These are phyloP conservation scores for Suillus sp. DNA, from an alignment of 768 basidiomycete species.

Conservation along the genomic window DNA sequence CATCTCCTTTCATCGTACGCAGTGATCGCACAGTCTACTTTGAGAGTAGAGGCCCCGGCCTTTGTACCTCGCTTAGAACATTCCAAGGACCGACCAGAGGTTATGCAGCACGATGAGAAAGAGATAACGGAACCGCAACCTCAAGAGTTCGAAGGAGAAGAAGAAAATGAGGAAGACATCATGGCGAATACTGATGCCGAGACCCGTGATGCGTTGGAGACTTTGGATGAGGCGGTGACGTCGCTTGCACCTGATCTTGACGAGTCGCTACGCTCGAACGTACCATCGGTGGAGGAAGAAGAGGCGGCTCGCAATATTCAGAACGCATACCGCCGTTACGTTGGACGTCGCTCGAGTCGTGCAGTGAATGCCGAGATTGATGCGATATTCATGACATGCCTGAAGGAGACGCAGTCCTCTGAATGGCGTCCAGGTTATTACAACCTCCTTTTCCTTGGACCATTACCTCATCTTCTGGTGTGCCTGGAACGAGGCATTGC, in stretches of 20 bases:
- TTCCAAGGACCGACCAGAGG: background rate
- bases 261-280: conserved; percentile 22
- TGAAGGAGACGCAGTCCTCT: conserved; percentile 28
- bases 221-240: conserved; percentile 12
- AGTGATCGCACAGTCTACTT: conserved; percentile 18
- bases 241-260: conserved; percentile 14
- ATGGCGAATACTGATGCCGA: background rate
- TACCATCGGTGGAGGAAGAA: conserved; percentile 30
- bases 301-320: conserved; percentile 28
- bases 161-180: conserved; percentile 19
- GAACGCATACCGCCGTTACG: conserved; percentile 18
- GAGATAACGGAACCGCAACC: background rate
- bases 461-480: conserved; percentile 43
- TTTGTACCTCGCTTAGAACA: conserved; percentile 19
- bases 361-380: conserved; percentile 24
- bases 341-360: conserved; percentile 16
- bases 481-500: conserved; percentile 40
- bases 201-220: conserved; percentile 3
- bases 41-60: conserved; percentile 21
- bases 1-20: conserved; percentile 27
- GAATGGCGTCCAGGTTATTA: conserved; percentile 36
- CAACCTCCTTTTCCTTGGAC: conserved; percentile 37
- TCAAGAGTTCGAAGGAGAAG: conserved; percentile 4
- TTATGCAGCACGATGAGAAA: background rate
- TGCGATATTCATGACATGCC: conserved; percentile 31